These are phyloP conservation scores for Rutstroemia sp. DNA, from an alignment of 2,329 filamentous ascomycete genomes.

Conservation along the genomic window DNA sequence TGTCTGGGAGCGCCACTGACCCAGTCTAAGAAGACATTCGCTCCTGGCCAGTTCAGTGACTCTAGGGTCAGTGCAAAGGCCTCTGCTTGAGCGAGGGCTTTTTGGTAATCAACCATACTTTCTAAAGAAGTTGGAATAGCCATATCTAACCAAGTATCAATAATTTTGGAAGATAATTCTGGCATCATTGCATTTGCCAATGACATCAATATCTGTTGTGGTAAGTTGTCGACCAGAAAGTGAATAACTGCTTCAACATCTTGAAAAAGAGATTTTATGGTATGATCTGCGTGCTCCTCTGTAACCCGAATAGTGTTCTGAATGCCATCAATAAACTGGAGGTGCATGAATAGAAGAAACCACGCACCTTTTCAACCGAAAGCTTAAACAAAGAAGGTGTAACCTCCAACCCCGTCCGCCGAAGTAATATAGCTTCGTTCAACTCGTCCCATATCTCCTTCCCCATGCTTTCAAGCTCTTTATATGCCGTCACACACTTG, in stretches of 20 bases:
- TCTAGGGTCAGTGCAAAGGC: slow-evolving; percentile 59
- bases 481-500: slow-evolving; percentile 49
- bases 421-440: slow-evolving; percentile 52
- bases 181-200: slow-evolving; percentile 67
- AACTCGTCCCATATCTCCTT: slow-evolving; percentile 55
- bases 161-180: slow-evolving; percentile 58
- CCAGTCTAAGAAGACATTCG: slow-evolving; percentile 67
- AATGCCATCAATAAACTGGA: not conserved
- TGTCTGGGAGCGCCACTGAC: slow-evolving; percentile 69
- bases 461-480: slow-evolving; percentile 54
- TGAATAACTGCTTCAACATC: slow-evolving; percentile 46
- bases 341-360: not conserved
- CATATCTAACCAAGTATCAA: slow-evolving; percentile 66
- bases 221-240: slow-evolving; percentile 46
- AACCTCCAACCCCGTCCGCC: slow-evolving; percentile 45
- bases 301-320: slow-evolving; percentile 38
- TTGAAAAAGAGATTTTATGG: slow-evolving; percentile 43
- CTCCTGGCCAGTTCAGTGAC: slow-evolving; percentile 53
- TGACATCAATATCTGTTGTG: slow-evolving; percentile 46
- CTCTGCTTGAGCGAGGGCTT: slow-evolving; percentile 55
- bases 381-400: slow-evolving; percentile 34
- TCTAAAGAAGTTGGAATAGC: slow-evolving; percentile 68
- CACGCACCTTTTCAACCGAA: slow-evolving; percentile 34
- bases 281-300: slow-evolving; percentile 36
- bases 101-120: slow-evolving; percentile 65